Evolutionary conservation across 257 asterid genomes (phyloP).

Genomic region (Prunella vulgaris): DNA sequence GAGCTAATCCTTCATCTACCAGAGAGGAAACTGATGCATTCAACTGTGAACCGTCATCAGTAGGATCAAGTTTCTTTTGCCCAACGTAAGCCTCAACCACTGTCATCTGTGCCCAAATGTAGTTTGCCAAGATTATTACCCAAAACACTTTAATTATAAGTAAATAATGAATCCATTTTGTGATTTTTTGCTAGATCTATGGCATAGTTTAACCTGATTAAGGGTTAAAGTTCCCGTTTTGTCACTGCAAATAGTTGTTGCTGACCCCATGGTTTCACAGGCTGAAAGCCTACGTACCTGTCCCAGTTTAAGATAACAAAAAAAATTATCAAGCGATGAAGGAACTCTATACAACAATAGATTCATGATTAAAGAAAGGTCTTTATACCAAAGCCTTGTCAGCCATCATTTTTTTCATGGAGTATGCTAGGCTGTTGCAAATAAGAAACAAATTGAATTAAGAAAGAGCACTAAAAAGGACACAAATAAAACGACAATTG

Average conservation of each 20-base stretch:
- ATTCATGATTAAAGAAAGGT: background rate
- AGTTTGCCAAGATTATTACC: conserved; percentile 14
- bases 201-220: conserved; percentile 58
- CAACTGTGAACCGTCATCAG: conserved; percentile 70
- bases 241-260: conserved; percentile 96
- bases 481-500: background rate
- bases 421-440: conserved; percentile 79
- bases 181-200: conserved; percentile 16
- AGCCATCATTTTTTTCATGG: conserved; percentile 99
- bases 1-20: conserved; percentile 81
- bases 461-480: conserved; percentile 17
- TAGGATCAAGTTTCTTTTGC: conserved; percentile 49
- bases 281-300: conserved; percentile 99
- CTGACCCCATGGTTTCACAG: conserved; percentile 99
- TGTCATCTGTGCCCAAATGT: conserved; percentile 58
- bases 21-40: conserved; percentile 51
- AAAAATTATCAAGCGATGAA: background rate
- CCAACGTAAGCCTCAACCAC: conserved; percentile 87
- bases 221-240: conserved; percentile 94
- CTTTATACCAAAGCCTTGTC: conserved; percentile 89
- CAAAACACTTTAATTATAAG: background rate
- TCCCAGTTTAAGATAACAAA: conserved; percentile 22
- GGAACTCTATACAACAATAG: conserved; percentile 4
- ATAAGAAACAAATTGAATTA: conserved; percentile 19
- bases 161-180: conserved; percentile 9